Evolutionary conservation across 202 grass and related monocot species (phyloP).

Genomic region (Brachypodium distachyon): DNA sequence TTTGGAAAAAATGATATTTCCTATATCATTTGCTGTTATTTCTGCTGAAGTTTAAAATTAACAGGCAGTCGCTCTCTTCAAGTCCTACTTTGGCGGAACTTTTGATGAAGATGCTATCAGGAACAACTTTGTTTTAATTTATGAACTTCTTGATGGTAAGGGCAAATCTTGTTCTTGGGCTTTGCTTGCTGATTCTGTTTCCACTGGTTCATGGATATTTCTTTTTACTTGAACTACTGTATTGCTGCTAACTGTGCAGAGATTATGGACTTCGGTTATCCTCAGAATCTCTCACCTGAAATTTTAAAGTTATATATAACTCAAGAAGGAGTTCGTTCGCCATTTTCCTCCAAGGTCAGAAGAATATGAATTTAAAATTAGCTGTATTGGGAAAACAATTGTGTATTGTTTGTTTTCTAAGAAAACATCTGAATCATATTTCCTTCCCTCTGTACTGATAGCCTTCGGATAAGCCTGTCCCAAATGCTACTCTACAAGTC

Average conservation of each 20-base stretch:
- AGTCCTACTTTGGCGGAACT: constrained; percentile 94
- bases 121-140: constrained; percentile 98
- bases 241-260: constrained; percentile 41
- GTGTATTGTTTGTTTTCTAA: background rate
- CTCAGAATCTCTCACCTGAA: constrained; percentile 97
- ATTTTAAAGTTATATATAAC: constrained; percentile 99
- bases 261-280: constrained; percentile 99
- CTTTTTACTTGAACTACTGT: background rate
- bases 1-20: background rate
- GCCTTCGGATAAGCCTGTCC: constrained; percentile 80
- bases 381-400: background rate
- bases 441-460: constrained; percentile 33
- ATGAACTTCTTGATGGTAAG: constrained; percentile 99
- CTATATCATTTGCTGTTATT: background rate
- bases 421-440: constrained; percentile 20
- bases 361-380: background rate
- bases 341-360: constrained; percentile 97
- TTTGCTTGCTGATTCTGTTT: constrained; percentile 11
- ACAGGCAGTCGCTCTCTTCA: constrained; percentile 93
- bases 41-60: constrained; percentile 21
- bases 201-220: background rate
- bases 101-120: constrained; percentile 99
- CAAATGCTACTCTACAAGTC: constrained; percentile 98
- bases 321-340: constrained; percentile 90
- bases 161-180: background rate